Base-by-base conservation (phyloP, 345 rosid species). In the Lumnitzera racemosa region DNA sequence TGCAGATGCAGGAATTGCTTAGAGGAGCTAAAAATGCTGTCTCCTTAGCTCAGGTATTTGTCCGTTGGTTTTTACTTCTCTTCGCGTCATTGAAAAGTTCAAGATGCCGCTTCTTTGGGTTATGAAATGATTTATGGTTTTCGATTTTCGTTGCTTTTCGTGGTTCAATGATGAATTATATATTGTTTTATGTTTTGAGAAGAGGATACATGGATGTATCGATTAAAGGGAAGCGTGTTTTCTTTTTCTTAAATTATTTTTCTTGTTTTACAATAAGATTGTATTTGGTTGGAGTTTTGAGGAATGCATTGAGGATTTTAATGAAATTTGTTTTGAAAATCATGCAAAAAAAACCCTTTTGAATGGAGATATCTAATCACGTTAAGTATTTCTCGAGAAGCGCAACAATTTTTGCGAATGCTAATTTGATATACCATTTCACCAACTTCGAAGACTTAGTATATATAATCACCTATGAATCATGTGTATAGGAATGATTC, bases 1-100 rank as follows among this genome's bases (percentile, higher is more conserved):
- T 70, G 72, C 86, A 90, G 99, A 86, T 88, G 67, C 92, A 86
- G 69, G 81, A 83, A 67, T n/a, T 90, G 72, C 62, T 84, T 71
- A 84, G 70, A 71, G 92, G 86, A 70, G 73, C 80, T 15, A 76
- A 63, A 51, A 72, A 83, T 81, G 83, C 82, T 41, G 36, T 86
- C 77, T 94, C 99, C 51, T 80, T 94, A 47, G 99, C 97, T 69
- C 97, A 94, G 97, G 96, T 94, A 73, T 75, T 68, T 15, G 41
- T 60, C 61, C 51, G 51, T 65, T 20, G 20, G 63, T 47, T 56
- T 31, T 51, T 10, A 62, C 60, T 56, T 62, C 65, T 46, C 47
- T 17, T 3, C 15, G 46, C 53, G 15, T 66, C 43, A 20, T 58
- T 59, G 61, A 49, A 29, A 16, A 48, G 36, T 53, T 46, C 48